A percentile compares a stretch with the other conserved stretches of the same genome.
Evolutionary conservation across 805 yeast species (phyloP).

Genomic region (Ogataea populi-albae): DNA sequence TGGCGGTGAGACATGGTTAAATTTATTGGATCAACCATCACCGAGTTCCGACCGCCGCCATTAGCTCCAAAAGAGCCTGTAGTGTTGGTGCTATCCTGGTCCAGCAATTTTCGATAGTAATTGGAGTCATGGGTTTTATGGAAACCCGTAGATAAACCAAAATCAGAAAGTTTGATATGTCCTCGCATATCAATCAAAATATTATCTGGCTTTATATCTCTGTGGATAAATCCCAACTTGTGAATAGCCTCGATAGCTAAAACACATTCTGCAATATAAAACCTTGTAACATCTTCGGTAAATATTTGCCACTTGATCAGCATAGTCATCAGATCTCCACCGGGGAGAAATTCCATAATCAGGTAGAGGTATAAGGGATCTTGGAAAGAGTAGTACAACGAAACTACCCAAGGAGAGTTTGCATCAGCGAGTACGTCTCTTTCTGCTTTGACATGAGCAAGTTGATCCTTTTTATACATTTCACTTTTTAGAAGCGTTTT

Average conservation of each 20-base stretch:
- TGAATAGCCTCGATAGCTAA: constrained; percentile 93
- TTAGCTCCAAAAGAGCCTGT: constrained; percentile 31
- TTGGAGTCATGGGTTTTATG: constrained; percentile 89
- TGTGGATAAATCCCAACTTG: constrained; percentile 88
- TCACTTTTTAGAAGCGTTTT: constrained; percentile 86
- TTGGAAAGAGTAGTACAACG: constrained; percentile 78
- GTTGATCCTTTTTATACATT: constrained; percentile 91
- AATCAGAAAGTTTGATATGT: constrained; percentile 66
- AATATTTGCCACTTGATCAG: constrained; percentile 90
- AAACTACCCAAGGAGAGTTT: constrained; percentile 86
- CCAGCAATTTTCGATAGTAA: constrained; percentile 79
- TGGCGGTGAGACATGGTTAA: constrained; percentile 93
- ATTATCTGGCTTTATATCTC: constrained; percentile 98
- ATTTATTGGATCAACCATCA: constrained; percentile 92
- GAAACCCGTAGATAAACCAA: constrained; percentile 86
- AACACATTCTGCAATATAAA: constrained; percentile 95
- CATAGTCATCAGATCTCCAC: constrained; percentile 93
- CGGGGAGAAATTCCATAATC: constrained; percentile 80
- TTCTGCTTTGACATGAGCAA: constrained; percentile 94
- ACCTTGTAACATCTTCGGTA: constrained; percentile 88
- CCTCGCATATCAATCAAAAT: constrained; percentile 64
- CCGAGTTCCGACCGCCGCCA: constrained; percentile 65
- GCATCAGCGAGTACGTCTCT: constrained; percentile 91
- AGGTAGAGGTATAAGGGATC: constrained; percentile 70
- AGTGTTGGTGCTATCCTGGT: constrained; percentile 46